Percentiles rank a stretch among this genome's conserved stretches.
phyloP scores from a whole-genome alignment of 2,329 filamentous ascomycete species.

The Paraphaeosphaeria sporulosa region DNA sequence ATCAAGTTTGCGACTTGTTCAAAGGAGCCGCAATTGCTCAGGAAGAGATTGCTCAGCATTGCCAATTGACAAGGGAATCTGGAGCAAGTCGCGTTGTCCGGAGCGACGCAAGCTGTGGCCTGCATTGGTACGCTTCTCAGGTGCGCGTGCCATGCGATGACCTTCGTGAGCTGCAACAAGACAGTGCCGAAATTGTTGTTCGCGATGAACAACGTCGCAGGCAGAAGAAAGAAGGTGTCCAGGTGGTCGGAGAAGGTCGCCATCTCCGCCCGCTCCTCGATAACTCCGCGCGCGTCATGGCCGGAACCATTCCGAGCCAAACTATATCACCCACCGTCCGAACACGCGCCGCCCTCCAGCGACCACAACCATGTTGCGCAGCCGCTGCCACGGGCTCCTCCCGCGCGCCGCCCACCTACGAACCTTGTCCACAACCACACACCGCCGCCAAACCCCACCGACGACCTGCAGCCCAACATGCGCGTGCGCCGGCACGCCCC shows the following conservation, averaged over 20 bases:
- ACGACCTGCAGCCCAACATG: constrained; percentile 67
- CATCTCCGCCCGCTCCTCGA: background rate
- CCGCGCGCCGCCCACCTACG: constrained; percentile 10
- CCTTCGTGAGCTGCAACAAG: no score
- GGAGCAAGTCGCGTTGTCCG: no score
- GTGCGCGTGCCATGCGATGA: no score
- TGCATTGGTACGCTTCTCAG: no score
- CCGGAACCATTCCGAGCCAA: constrained; percentile 14
- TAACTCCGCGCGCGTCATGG: constrained; percentile 11
- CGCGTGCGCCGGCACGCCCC: constrained; percentile 71
- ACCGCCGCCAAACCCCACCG: constrained; percentile 29
- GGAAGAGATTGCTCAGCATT: no score
- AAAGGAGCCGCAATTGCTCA: no score
- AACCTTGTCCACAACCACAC: constrained; percentile 13
- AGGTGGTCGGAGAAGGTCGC: background rate
- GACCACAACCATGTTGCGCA: constrained; percentile 5
- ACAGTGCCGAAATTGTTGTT: no score
- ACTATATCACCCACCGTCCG: constrained; percentile 2
- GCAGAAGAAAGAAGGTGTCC: no score
- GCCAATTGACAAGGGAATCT: no score
- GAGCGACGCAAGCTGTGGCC: no score
- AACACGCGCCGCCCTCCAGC: background rate
- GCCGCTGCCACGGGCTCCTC: background rate
- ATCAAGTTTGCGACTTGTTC: no score
- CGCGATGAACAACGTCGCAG: no score